Evolutionary conservation across 2,329 filamentous ascomycete genomes (phyloP).

Genomic region (Verticillium isaacii): DNA sequence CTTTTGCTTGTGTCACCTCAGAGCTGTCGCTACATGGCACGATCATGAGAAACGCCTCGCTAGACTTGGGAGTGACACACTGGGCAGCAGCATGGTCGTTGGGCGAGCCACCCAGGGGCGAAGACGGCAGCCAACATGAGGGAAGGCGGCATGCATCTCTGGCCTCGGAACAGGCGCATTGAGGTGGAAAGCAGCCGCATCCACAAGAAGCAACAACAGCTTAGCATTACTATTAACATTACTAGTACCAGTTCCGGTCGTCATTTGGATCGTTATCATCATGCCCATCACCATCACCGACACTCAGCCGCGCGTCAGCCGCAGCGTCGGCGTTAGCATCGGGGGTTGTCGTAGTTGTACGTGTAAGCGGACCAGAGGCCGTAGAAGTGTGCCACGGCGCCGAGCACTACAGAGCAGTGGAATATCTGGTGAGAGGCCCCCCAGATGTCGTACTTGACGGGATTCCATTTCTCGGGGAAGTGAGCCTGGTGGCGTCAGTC

Average conservation of each 20-base stretch:
- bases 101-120: neutral
- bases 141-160: neutral
- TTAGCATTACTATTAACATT: neutral
- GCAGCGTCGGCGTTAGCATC: neutral
- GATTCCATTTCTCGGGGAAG: constrained; percentile 35
- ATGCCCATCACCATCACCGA: neutral
- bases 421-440: constrained; percentile 42
- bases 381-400: constrained; percentile 31
- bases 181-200: neutral
- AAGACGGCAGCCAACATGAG: neutral
- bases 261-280: neutral
- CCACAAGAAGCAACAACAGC: neutral
- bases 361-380: constrained; percentile 24
- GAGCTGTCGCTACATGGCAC: neutral
- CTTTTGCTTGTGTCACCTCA: neutral
- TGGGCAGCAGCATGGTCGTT: neutral
- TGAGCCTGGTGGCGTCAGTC: constrained; percentile 22
- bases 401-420: constrained; percentile 37
- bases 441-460: constrained; percentile 38
- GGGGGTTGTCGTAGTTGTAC: constrained; percentile 5
- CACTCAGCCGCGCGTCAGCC: neutral
- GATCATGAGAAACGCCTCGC: neutral
- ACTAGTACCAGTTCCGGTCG: neutral
- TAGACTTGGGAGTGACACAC: neutral
- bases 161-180: neutral